Base-by-base conservation (phyloP, 2,329 filamentous ascomycete species). In the Penicillium sp. region DNA sequence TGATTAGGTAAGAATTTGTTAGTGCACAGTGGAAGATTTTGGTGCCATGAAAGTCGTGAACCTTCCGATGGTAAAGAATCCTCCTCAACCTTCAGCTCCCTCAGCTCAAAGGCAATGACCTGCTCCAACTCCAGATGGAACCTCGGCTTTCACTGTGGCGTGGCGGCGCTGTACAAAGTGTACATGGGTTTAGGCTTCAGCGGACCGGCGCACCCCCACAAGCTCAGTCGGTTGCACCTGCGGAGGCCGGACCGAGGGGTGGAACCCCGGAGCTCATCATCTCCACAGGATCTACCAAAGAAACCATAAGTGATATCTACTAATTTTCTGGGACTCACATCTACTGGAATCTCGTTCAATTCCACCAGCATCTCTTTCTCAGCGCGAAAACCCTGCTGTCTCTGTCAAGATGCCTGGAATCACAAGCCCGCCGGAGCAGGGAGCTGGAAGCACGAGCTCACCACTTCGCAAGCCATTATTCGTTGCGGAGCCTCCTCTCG, bases 401-500 rank as follows among this genome's bases (percentile, higher is more conserved):
- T n/a, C 42, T 28, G 1, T 15, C 14, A 47, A 15, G 25, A 47
- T 47, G 43, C 25, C 25, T 31, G 43, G 43, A 47, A 47, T 47
- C n/a, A 47, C 25, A 15, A 31, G 43, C 43, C 7, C 22, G 22
- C 25, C 22, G 5, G 8, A 45, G 12, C 31, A 39, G 14, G 31
- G 48, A n/a, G 42, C 31, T n/a, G 37, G 25, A 20, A 59, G 31
- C 39, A 58, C 50, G 15, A 61, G 56, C 17, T 56, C 61, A 17
- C 54, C 60, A 43, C 5, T 35, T 48, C 63, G 64, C 34, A 47
- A 51, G 8, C 63, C 66, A 28, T 47, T 67, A 5, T 68, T 63
- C n/a, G 59, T 65, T 3, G 64, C 66, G 4, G 57, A 55, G n/a
- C 63, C 58, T n/a, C 65, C 64, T 3, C 34, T 64, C 11, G 50